phyloP scores from a whole-genome alignment of 2,329 filamentous ascomycete genomes.

The Meredithiella fracta region DNA sequence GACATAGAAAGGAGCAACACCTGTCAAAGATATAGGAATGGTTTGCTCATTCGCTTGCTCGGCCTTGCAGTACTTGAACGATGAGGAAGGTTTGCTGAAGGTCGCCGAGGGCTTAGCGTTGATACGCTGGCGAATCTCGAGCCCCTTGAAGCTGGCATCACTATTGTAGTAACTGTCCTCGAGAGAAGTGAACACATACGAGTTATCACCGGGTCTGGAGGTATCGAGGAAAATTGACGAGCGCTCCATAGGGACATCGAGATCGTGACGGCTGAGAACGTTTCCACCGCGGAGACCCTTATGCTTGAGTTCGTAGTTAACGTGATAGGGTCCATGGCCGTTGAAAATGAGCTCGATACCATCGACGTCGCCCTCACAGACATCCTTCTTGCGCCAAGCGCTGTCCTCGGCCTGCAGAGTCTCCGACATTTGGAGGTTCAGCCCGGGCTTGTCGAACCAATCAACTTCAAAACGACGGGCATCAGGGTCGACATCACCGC shows the following conservation, averaged over 20 bases:
- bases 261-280: conserved; percentile 48
- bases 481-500: conserved; percentile 58
- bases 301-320: conserved; percentile 66
- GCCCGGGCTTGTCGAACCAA: conserved; percentile 68
- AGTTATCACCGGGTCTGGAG: conserved; percentile 61
- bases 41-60: conserved; percentile 68
- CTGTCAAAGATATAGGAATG: conserved; percentile 73
- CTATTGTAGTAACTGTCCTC: conserved; percentile 75
- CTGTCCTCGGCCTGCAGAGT: conserved; percentile 36
- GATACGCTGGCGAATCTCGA: conserved; percentile 67
- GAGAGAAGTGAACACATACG: conserved; percentile 70
- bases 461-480: conserved; percentile 63
- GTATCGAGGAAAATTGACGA: conserved; percentile 79
- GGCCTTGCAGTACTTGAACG: conserved; percentile 87
- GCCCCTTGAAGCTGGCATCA: conserved; percentile 46
- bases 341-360: conserved; percentile 64
- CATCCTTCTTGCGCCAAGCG: conserved; percentile 55
- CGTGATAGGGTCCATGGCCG: conserved; percentile 64
- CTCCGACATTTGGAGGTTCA: conserved; percentile 49
- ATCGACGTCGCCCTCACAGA: conserved; percentile 92
- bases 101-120: conserved; percentile 66
- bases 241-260: conserved; percentile 61
- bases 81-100: conserved; percentile 75
- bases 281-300: conserved; percentile 50
- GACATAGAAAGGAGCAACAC: conserved; percentile 71